A percentile compares a stretch with the other conserved stretches of the same genome.
These are phyloP conservation scores for Limnomonas spitsbergensis DNA, from an alignment of 139 green algal genomes.

Conservation along the genomic window DNA sequence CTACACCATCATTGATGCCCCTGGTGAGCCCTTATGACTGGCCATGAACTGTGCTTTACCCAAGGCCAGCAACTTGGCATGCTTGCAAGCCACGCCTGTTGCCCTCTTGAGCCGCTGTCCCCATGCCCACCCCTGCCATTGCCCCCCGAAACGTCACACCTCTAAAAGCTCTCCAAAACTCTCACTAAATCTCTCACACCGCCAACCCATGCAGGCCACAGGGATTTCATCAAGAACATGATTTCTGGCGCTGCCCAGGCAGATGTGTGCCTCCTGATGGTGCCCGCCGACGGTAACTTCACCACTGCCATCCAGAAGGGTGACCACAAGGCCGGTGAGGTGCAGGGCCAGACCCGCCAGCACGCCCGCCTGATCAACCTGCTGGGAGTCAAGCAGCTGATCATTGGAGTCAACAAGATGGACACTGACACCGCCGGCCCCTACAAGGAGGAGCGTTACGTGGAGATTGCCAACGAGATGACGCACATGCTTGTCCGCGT, in stretches of 20 bases:
- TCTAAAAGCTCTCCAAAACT: too few relatives aligned
- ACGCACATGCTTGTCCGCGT: conserved; percentile 79
- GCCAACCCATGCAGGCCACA: conserved; percentile 66
- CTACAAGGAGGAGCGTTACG: conserved; percentile 93
- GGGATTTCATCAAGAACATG: conserved; percentile 99
- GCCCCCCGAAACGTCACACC: too few relatives aligned
- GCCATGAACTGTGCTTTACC: too few relatives aligned
- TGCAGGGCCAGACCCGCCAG: conserved; percentile 98
- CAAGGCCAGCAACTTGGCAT: too few relatives aligned
- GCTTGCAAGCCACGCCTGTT: neutral
- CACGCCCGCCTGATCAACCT: conserved; percentile 96
- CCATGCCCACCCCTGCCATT: too few relatives aligned
- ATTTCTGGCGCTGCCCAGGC: conserved; percentile 96
- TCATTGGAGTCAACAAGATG: conserved; percentile 96
- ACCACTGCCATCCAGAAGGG: conserved; percentile 97
- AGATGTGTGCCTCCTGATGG: conserved; percentile 87
- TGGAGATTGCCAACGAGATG: conserved; percentile 98
- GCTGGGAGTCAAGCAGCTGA: conserved; percentile 97
- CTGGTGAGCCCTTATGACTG: conserved; percentile 39
- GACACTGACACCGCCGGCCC: conserved; percentile 82
- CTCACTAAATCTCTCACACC: too few relatives aligned
- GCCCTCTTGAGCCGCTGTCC: neutral
- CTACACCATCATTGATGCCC: conserved; percentile 97
- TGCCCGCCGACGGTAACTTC: conserved; percentile 90
- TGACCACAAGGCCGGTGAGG: conserved; percentile 92